Evolutionary conservation across 176 grass and related monocot genomes (phyloP).

Genomic region (Thinopyrum elongatum): DNA sequence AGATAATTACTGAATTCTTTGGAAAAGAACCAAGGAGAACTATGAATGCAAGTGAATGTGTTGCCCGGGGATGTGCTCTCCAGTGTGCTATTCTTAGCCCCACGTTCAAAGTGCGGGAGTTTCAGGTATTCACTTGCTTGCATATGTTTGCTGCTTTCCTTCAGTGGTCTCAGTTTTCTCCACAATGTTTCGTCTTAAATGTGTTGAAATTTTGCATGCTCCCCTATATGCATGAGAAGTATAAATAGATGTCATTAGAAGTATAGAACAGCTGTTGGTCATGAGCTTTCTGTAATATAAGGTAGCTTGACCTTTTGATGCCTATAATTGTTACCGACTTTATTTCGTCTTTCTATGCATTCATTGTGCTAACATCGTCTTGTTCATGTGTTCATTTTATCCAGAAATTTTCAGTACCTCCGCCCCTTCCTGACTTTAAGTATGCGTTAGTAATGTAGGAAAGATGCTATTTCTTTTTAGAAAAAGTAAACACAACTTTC

Average conservation of each 20-base stretch:
- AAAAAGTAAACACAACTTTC: background rate
- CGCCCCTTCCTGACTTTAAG: background rate
- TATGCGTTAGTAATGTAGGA: background rate
- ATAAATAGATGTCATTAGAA: background rate
- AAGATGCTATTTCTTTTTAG: background rate
- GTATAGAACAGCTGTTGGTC: background rate
- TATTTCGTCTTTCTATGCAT: background rate
- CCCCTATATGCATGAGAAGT: background rate
- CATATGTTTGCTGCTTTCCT: background rate
- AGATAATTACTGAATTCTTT: conserved; percentile 78
- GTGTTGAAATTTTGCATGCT: background rate
- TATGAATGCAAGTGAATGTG: conserved; percentile 93
- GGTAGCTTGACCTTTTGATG: background rate
- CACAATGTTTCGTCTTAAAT: background rate
- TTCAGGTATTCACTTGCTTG: conserved; percentile 56
- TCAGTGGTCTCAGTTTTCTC: background rate
- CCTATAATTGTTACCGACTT: background rate
- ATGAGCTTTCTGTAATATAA: background rate
- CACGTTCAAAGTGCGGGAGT: conserved; percentile 93
- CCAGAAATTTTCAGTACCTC: background rate
- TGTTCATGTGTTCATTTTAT: background rate
- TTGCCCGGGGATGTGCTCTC: conserved; percentile 76
- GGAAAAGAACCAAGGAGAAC: conserved; percentile 86
- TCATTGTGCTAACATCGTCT: background rate
- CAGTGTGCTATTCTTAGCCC: conserved; percentile 90